Evolutionary conservation across 2,329 filamentous ascomycete species (phyloP).

Genomic region (Tolypocladium tundrense): DNA sequence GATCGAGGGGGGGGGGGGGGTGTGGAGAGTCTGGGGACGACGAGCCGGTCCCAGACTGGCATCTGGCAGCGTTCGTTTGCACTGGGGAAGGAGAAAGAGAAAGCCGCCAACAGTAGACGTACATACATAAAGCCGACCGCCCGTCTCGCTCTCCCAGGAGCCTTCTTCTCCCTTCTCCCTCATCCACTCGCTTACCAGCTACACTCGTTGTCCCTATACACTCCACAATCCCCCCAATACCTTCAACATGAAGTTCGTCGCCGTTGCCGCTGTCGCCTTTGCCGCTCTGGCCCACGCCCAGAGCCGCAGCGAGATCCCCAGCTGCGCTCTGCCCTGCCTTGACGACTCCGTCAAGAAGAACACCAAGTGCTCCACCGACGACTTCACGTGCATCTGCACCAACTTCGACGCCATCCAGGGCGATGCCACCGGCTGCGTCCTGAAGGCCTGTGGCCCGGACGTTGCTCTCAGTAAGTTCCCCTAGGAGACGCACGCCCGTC

Average conservation of each 20-base stretch:
- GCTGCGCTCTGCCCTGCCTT: slow-evolving; percentile 27
- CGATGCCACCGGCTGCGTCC: slow-evolving; percentile 16
- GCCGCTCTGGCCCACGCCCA: slow-evolving; percentile 24
- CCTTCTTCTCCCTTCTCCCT: background rate
- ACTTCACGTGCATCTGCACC: slow-evolving; percentile 16
- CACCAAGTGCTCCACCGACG: slow-evolving; percentile 14
- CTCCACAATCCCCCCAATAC: slow-evolving; percentile 4
- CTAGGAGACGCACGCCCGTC: too few relatives aligned
- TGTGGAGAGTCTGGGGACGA: background rate
- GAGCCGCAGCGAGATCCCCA: slow-evolving; percentile 22
- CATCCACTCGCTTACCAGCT: slow-evolving; percentile 21
- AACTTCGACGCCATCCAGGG: slow-evolving; percentile 14
- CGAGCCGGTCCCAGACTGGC: background rate
- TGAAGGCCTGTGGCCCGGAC: slow-evolving; percentile 17
- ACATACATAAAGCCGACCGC: slow-evolving; percentile 23
- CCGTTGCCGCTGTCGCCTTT: slow-evolving; percentile 22
- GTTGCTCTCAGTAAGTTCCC: slow-evolving; percentile 18
- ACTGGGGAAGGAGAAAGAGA: background rate
- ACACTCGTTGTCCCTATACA: slow-evolving; percentile 18
- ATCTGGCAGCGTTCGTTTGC: background rate
- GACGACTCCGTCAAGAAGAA: slow-evolving; percentile 16
- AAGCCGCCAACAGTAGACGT: slow-evolving; percentile 2
- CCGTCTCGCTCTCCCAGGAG: slow-evolving; percentile 6
- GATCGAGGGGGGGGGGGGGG: background rate
- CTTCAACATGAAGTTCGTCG: slow-evolving; percentile 27